Conservation (phyloP, 2,329 filamentous ascomycete genomes). For the Cercospora sp. region DNA sequence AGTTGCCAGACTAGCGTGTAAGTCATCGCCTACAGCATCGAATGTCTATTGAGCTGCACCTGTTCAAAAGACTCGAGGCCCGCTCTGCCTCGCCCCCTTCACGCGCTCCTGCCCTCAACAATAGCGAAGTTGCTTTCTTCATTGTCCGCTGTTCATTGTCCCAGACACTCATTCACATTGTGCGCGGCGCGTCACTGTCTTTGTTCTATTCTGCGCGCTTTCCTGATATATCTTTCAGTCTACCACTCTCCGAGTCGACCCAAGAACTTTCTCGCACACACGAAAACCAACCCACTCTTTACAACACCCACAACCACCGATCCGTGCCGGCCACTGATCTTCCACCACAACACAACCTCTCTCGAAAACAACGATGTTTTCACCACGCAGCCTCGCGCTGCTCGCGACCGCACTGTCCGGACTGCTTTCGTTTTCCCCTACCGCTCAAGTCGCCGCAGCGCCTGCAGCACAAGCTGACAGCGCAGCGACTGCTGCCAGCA, state of each 20-base stretch:
- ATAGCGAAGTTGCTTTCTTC: conserved; percentile 3
- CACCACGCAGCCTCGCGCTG: conserved; percentile 30
- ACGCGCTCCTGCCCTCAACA: conserved; percentile 1
- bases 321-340: conserved; percentile 31
- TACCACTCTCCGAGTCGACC: not conserved
- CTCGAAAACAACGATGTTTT: conserved; percentile 27
- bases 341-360: not conserved
- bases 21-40: conserved; percentile 1
- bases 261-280: conserved; percentile 5
- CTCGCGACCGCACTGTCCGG: conserved; percentile 36
- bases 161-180: conserved; percentile 20
- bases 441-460: conserved; percentile 20
- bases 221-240: conserved; percentile 9
- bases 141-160: conserved; percentile 12
- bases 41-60: too few species aligned
- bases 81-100: conserved; percentile 8
- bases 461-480: conserved; percentile 18
- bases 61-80: not conserved
- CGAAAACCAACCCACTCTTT: not conserved
- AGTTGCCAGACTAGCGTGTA: conserved; percentile 5
- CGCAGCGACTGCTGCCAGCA: conserved; percentile 17
- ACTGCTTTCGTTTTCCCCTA: conserved; percentile 24
- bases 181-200: conserved; percentile 16
- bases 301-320: conserved; percentile 1
- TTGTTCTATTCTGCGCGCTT: not conserved